Conservation (phyloP, 1,284 basidiomycete genomes). For the Pterula multifida region DNA sequence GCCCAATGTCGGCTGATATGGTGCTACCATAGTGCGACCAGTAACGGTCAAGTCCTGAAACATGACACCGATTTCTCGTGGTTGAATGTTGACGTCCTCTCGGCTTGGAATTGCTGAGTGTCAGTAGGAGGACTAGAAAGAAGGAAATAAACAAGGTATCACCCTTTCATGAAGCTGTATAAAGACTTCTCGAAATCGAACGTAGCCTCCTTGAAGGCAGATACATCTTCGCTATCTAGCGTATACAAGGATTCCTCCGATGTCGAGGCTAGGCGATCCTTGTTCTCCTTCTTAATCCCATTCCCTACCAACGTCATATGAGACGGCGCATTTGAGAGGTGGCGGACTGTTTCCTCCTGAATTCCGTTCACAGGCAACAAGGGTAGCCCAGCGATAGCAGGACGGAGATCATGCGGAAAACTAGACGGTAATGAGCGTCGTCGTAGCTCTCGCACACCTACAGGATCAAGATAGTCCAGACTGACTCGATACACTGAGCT, state of each 20-base stretch:
- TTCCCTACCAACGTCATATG: background rate
- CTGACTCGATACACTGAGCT: background rate
- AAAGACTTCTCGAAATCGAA: slow-evolving; percentile 22
- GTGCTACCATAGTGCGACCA: slow-evolving; percentile 21
- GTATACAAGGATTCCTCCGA: background rate
- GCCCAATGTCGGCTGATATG: slow-evolving; percentile 28
- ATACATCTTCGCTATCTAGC: background rate
- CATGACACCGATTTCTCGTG: slow-evolving; percentile 22
- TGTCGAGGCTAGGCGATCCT: background rate
- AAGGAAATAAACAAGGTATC: no score
- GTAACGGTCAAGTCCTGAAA: slow-evolving; percentile 24
- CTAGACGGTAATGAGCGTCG: background rate
- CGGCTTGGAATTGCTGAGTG: slow-evolving; percentile 10
- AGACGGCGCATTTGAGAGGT: background rate
- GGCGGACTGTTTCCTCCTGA: background rate
- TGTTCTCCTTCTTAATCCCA: background rate
- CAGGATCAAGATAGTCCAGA: background rate
- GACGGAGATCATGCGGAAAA: background rate
- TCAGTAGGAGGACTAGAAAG: background rate
- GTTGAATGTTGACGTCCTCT: slow-evolving; percentile 16
- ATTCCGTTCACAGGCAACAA: background rate
- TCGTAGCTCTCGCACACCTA: background rate
- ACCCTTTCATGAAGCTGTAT: slow-evolving; percentile 18
- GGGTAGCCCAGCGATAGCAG: background rate
- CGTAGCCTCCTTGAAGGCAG: background rate